These are phyloP conservation scores for Fonsecaea erecta DNA, from an alignment of 2,329 filamentous ascomycete species.

Conservation along the genomic window DNA sequence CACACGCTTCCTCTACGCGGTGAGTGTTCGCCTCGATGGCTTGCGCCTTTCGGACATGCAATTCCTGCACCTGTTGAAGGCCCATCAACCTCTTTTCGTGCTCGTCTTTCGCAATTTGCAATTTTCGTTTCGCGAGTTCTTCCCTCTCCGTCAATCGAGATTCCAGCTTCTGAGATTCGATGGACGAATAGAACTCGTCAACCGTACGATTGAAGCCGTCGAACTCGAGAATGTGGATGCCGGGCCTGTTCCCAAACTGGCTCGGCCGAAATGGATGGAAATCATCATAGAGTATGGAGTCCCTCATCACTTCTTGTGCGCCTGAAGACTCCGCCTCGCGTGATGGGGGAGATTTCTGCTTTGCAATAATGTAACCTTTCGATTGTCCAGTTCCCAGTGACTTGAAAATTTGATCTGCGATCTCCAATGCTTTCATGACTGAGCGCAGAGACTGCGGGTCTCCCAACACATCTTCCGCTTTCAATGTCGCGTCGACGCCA, in stretches of 20 bases:
- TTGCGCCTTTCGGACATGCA: constrained; percentile 85
- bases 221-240: constrained; percentile 73
- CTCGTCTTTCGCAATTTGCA: constrained; percentile 81
- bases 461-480: constrained; percentile 71
- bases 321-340: constrained; percentile 44
- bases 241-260: constrained; percentile 73
- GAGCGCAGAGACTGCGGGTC: constrained; percentile 67
- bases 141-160: constrained; percentile 82
- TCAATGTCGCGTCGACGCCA: constrained; percentile 69
- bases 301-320: constrained; percentile 42
- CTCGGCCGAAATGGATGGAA: constrained; percentile 89
- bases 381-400: constrained; percentile 68
- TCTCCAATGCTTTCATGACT: constrained; percentile 69
- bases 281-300: constrained; percentile 77
- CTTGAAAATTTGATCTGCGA: constrained; percentile 71
- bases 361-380: constrained; percentile 88
- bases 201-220: constrained; percentile 90
- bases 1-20: constrained; percentile 88
- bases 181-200: constrained; percentile 95
- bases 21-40: constrained; percentile 91
- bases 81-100: constrained; percentile 85
- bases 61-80: constrained; percentile 76
- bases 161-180: constrained; percentile 91
- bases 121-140: constrained; percentile 76
- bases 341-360: constrained; percentile 49